A percentile compares a stretch with the other conserved stretches of the same genome.
Conservation (phyloP, 1,139 yeast species). For the Diutina neorugosa region DNA sequence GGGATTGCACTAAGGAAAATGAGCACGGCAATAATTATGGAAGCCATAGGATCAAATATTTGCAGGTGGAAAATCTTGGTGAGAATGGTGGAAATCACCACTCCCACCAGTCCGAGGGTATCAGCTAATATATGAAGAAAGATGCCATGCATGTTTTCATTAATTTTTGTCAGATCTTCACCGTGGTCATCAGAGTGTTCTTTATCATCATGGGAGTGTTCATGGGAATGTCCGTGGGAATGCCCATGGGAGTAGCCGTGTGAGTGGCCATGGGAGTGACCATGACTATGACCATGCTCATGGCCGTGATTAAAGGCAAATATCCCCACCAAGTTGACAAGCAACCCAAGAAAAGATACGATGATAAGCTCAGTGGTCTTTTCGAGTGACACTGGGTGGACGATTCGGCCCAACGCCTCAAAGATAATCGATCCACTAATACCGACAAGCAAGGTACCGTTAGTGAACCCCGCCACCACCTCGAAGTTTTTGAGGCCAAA, state of each 20-base stretch:
- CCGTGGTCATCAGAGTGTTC: constrained; percentile 14
- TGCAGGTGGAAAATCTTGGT: constrained; percentile 46
- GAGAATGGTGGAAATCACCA: constrained; percentile 69
- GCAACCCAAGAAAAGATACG: constrained; percentile 72
- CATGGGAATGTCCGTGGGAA: constrained; percentile 15
- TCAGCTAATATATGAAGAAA: constrained; percentile 90
- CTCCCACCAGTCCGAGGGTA: constrained; percentile 94
- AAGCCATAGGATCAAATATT: constrained; percentile 86
- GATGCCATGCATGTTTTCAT: constrained; percentile 91
- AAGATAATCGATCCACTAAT: constrained; percentile 80
- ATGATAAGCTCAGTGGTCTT: constrained; percentile 77
- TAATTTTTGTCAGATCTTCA: constrained; percentile 17
- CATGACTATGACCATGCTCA: constrained; percentile 7
- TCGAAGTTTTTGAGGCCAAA: constrained; percentile 81
- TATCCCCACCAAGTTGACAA: constrained; percentile 85
- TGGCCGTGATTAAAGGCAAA: constrained; percentile 88
- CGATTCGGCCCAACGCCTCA: constrained; percentile 75
- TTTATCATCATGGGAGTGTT: constrained; percentile 10
- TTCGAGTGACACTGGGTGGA: constrained; percentile 64
- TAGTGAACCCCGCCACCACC: constrained; percentile 88
- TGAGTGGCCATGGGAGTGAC: constrained; percentile 15
- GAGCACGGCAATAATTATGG: constrained; percentile 71
- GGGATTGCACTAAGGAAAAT: constrained; percentile 80
- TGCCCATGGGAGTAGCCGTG: constrained; percentile 23
- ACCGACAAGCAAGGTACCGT: constrained; percentile 78